Evolutionary conservation across 2,329 filamentous ascomycete species (phyloP), one percentile per base, ranked within the genome.

Genomic region (Scleromitrula shiraiana): DNA sequence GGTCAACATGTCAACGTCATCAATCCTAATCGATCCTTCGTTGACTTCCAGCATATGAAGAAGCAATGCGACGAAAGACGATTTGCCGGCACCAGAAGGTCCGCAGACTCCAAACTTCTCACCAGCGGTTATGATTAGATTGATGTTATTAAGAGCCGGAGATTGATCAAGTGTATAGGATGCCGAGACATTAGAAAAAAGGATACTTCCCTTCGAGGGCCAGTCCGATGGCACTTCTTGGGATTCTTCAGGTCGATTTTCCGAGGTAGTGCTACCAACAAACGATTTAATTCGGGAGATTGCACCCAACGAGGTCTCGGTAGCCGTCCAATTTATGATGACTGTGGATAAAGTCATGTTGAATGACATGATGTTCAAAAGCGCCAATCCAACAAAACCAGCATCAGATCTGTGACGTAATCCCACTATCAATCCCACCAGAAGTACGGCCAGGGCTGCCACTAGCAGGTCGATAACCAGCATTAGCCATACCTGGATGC

Each of bases 401-500:
- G 59, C 47, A 37, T 53, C 50, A 3, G 54, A 43, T 2, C 30
- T 45, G 19, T 53, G 41, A 9, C 59, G 57, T 26, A 65, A 53
- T 30, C 55, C 50, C 3, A 65, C 59, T 5, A 61, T 58, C 3
- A 70, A 56, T 1, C 59, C 55, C 7, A 63, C 59, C 35, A 68
- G 45, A 14, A 63, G 49, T 17, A 60, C 51, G 2, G 64, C 65
- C 1, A 67, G 41, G 3, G 53, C 54, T 6, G 36, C 48, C 2
- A 58, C 53, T n/a, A 58, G 33, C 0, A 60, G 24, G 26, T 59
- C 54, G 2, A 60, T 29, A 0, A 70, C 68, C 0, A 81, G 65
- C 0, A 60, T 66, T 1, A 82, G 67, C 77, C 78, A 82, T 24
- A 74, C 68, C 57, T 82, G 78, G 3, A 79, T 70, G 36, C 71